A percentile compares a stretch with the other conserved stretches of the same genome.
These are phyloP conservation scores for Ophiostoma australiae DNA, from an alignment of 2,329 filamentous ascomycete species.

Conservation along the genomic window DNA sequence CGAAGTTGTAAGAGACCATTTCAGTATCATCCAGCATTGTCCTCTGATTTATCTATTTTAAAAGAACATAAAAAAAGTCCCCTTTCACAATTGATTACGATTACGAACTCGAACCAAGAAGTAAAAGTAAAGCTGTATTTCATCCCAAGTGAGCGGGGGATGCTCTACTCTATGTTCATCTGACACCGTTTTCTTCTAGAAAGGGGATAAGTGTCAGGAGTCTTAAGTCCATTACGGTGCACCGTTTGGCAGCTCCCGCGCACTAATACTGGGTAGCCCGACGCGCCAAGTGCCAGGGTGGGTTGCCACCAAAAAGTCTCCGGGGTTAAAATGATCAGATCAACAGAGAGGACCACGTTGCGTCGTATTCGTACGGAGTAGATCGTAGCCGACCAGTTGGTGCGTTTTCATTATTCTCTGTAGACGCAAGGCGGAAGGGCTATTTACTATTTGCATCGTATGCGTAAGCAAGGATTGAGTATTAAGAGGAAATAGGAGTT, in stretches of 20 bases:
- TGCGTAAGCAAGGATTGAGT: neutral
- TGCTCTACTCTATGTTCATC: neutral
- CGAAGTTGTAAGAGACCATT: neutral
- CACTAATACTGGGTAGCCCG: neutral
- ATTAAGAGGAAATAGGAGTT: neutral
- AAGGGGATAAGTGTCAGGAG: neutral
- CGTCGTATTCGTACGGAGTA: constrained; percentile 1
- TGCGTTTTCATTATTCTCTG: neutral
- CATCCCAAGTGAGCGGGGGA: too few species aligned
- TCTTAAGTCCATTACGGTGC: neutral
- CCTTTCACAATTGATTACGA: too few species aligned
- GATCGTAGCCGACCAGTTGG: neutral
- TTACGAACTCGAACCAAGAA: neutral
- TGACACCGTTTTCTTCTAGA: neutral
- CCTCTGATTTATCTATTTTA: neutral
- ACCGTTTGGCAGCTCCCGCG: neutral
- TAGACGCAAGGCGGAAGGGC: neutral
- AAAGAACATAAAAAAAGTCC: too few species aligned
- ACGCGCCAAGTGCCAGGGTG: neutral
- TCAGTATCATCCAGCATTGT: neutral
- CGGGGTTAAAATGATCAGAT: constrained; percentile 1
- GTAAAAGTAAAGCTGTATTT: neutral
- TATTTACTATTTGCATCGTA: neutral
- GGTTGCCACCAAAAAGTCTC: neutral
- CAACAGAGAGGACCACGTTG: neutral